Base-by-base conservation (phyloP, 306 rosid genomes). In the Phaseolus lunatus region DNA sequence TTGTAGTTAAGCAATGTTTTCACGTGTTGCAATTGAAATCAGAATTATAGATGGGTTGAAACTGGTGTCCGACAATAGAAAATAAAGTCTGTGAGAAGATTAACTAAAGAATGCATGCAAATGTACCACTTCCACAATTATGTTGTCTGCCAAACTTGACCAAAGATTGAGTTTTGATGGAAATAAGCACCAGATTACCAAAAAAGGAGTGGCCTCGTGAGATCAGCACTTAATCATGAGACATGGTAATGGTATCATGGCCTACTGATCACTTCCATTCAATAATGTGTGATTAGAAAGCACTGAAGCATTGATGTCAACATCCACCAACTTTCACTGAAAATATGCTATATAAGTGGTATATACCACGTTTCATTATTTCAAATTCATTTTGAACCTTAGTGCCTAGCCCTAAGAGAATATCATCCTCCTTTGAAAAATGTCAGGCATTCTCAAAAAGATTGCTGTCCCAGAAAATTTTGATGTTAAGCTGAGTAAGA, bases 61-160 rank as follows among this genome's bases (percentile, higher is more conserved):
- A 19, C n/a, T 29, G 12, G 16, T 59, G 11, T 27, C 67, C 10
- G 0, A 16, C 41, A 27, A 27, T 13, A 27, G 15, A 59, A 13
- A 26, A 2, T 11, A 57, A 7, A 56, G 33, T 23, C 9, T 20
- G 61, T 53, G 3, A 20, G 5, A 53, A 9, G 58, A 52, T 52
- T 52, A 20, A 54, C 14, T 24, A 26, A 58, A 58, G 10, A 58
- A 58, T 24, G 65, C 65, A 12, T 58, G 37, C 65, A 58, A 24
- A 58, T 13, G 11, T 14, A 61, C 13, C 67, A 14, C 9, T 27
- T 68, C 48, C 77, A 43, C 53, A 76, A 84, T 86, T 82, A 80
- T 80, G 81, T 24, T 84, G 85, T 69, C 87, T 79, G 67, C 88
- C 82, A 83, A 73, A 81, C 78, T 88, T 48, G 61, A 81, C 77